Conservation (phyloP, 371 early-diverging fungal species). For the Actinomortierella ambigua region DNA sequence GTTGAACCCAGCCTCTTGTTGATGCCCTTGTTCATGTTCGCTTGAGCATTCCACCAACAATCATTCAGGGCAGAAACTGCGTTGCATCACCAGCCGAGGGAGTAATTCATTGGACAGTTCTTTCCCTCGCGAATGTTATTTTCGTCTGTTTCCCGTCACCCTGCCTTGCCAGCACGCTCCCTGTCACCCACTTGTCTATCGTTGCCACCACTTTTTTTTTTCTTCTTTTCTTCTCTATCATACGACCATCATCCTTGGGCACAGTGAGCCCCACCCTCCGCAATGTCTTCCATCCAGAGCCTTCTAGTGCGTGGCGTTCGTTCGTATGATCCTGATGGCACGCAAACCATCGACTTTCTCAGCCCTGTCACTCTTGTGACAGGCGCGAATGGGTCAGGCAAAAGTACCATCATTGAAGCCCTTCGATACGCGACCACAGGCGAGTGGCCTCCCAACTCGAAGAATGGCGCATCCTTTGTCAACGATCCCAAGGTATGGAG, state of each 20-base stretch:
- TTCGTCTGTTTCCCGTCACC: too few relatives aligned
- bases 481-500: conserved; percentile 93
- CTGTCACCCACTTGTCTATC: conserved; percentile 1
- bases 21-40: too few relatives aligned
- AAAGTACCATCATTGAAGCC: conserved; percentile 99
- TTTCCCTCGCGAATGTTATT: too few relatives aligned
- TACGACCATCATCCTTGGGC: conserved; percentile 2
- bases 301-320: conserved; percentile 90
- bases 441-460: conserved; percentile 92
- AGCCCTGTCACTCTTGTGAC: conserved; percentile 98
- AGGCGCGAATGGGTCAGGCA: conserved; percentile 98
- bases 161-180: too few relatives aligned
- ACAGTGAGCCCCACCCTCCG: too few relatives aligned
- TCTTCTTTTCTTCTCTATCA: conserved; percentile 5
- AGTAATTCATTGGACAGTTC: too few relatives aligned
- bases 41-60: too few relatives aligned
- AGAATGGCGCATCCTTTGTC: conserved; percentile 93
- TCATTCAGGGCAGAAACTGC: too few relatives aligned
- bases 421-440: conserved; percentile 98
- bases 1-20: too few relatives aligned
- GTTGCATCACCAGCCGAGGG: too few relatives aligned
- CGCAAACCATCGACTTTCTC: conserved; percentile 86
- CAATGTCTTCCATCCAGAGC: conserved; percentile 1
- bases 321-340: conserved; percentile 88
- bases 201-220: conserved; percentile 1